These are phyloP conservation scores for Sphaerulina musiva DNA, from an alignment of 2,329 filamentous ascomycete species.

Conservation along the genomic window DNA sequence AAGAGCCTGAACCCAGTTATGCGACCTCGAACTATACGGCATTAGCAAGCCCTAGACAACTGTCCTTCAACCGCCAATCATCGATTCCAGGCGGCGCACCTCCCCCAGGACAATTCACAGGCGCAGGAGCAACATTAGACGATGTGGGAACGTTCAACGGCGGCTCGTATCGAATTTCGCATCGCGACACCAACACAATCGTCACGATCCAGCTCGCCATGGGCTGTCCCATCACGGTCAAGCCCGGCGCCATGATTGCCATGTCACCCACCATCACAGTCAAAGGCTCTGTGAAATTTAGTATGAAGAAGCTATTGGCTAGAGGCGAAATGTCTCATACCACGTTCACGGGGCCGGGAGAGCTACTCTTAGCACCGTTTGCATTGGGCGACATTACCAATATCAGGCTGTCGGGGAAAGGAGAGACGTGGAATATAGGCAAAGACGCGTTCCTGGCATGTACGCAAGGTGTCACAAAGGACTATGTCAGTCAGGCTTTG, in stretches of 20 bases:
- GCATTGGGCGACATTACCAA: slow-evolving; percentile 80
- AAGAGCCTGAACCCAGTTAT: slow-evolving; percentile 24
- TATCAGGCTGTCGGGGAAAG: slow-evolving; percentile 58
- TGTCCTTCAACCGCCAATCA: slow-evolving; percentile 26
- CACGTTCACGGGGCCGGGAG: slow-evolving; percentile 80
- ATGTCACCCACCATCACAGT: slow-evolving; percentile 87
- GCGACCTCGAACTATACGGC: slow-evolving; percentile 4
- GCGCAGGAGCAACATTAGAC: slow-evolving; percentile 57
- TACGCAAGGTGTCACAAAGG: slow-evolving; percentile 80
- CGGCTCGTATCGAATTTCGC: slow-evolving; percentile 86
- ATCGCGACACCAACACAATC: slow-evolving; percentile 84
- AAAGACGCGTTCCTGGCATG: slow-evolving; percentile 79
- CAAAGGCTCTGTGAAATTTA: slow-evolving; percentile 76
- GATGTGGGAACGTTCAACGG: slow-evolving; percentile 97
- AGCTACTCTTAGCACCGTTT: slow-evolving; percentile 74
- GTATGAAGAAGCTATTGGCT: slow-evolving; percentile 80
- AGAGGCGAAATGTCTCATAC: slow-evolving; percentile 74
- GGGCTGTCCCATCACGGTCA: slow-evolving; percentile 73
- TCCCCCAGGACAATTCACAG: slow-evolving; percentile 53
- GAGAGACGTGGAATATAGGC: slow-evolving; percentile 75
- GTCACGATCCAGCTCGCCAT: slow-evolving; percentile 84
- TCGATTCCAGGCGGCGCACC: slow-evolving; percentile 38
- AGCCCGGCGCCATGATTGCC: slow-evolving; percentile 85
- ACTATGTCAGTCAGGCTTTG: slow-evolving; percentile 74
- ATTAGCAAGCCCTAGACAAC: slow-evolving; percentile 25